These are phyloP conservation scores for Linum tenue DNA, from an alignment of 345 rosid genomes.

Conservation along the genomic window DNA sequence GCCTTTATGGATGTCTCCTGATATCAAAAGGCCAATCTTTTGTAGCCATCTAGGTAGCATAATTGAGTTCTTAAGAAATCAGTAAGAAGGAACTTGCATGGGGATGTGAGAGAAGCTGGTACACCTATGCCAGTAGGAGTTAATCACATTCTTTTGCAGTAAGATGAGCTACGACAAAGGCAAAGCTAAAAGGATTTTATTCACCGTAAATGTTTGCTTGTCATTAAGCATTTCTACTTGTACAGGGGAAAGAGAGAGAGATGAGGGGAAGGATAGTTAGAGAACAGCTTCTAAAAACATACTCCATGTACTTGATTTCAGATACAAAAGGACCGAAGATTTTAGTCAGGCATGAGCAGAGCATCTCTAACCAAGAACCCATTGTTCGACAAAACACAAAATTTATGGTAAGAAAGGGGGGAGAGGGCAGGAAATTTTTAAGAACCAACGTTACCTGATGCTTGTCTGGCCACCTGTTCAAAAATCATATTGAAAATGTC, in stretches of 20 bases:
- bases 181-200: neutral
- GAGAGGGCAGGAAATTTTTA: neutral
- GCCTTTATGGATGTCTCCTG: neutral
- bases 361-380: neutral
- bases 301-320: neutral
- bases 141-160: neutral
- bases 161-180: neutral
- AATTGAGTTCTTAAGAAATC: neutral
- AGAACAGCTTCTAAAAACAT: neutral
- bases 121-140: neutral
- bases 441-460: conserved; percentile 42
- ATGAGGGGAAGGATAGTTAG: neutral
- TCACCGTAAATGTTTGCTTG: neutral
- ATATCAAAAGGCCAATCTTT: too few species aligned
- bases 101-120: neutral
- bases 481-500: conserved; percentile 13
- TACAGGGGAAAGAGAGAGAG: neutral
- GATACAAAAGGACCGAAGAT: neutral
- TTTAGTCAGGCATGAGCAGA: neutral
- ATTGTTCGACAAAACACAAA: neutral
- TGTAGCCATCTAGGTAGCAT: neutral
- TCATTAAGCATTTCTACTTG: neutral
- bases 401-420: neutral
- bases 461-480: conserved; percentile 67
- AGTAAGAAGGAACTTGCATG: neutral